Evolutionary conservation across 495 filamentous ascomycete genomes (phyloP).

Genomic region (Penicillium fimorum): DNA sequence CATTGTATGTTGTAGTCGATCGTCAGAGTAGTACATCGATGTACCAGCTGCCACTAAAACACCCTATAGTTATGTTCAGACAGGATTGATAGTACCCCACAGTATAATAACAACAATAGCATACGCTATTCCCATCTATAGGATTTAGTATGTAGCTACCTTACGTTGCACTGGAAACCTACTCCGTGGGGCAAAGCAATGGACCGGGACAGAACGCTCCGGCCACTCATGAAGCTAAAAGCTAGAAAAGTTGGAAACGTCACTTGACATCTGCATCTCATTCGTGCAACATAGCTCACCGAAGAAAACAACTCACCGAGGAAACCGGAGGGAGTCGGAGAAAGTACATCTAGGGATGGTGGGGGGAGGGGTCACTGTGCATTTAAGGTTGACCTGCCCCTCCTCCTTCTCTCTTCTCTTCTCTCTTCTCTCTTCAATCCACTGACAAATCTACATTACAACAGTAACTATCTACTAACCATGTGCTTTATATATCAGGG

Average conservation of each 20-base stretch:
- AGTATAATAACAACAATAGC: neutral
- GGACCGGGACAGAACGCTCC: slow-evolving; percentile 5
- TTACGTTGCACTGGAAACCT: neutral
- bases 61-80: neutral
- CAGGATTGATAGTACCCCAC: neutral
- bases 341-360: slow-evolving; percentile 12
- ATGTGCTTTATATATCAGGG: neutral
- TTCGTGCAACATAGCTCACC: slow-evolving; percentile 4
- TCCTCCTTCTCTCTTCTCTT: slow-evolving; percentile 6
- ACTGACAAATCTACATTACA: slow-evolving; percentile 4
- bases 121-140: neutral
- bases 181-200: slow-evolving; percentile 1
- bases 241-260: slow-evolving; percentile 1
- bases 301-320: slow-evolving; percentile 18
- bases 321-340: slow-evolving; percentile 27
- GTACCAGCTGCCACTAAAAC: neutral
- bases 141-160: neutral
- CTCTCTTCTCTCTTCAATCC: slow-evolving; percentile 6
- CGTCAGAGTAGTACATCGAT: neutral
- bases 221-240: slow-evolving; percentile 7
- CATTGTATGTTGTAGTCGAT: neutral
- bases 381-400: slow-evolving; percentile 25
- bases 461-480: slow-evolving; percentile 24
- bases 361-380: no score
- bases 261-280: slow-evolving; percentile 7